Base-by-base conservation (phyloP, 805 yeast genomes). In the Soucietia sequanensis region DNA sequence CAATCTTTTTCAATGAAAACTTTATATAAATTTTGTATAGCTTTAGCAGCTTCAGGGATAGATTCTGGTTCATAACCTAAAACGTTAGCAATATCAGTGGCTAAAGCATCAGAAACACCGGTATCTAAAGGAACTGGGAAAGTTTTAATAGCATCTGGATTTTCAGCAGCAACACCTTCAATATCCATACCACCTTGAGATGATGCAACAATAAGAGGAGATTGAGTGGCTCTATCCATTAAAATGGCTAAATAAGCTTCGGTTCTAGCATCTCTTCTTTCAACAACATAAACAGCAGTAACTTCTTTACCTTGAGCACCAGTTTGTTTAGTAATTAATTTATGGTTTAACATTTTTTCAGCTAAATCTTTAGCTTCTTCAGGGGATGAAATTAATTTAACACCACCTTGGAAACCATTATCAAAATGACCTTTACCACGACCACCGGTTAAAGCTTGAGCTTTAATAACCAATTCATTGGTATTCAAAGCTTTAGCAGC, bases 181-280 rank as follows among this genome's bases (percentile, higher is more conserved):
- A 93, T 93, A 72, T 93, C 96, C 95, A 93, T 90, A 75, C 99
- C 99, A 73, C 99, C 99, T 72, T 93, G 93, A 45, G 95, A 74
- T 22, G 97, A 89, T 33, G 96, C 96, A 46, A 93, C 96, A 58
- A 93, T 85, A 70, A 93, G 75, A 41, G 98, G 96, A 50, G 78
- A 72, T 69, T 90, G 95, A 48, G 83, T 77, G 50, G 81, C 77
- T 73, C 99, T 88, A 76, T 93, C 98, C 84, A 90, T 78, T 51
- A 93, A 76, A 50, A 93, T 88, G 44, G 97, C 95, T 49, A 93
- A 68, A 70, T 93, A 93, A 39, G 97, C 95, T 74, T 93, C 99
- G 52, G 95, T 89, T 54, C 81, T 75, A 41, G 93, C 95, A 58
- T 85, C 84, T 62, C 89, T 90, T 66, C 96, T 84, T 73, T 91